Base-by-base conservation (phyloP, 176 grass and related monocot species). In the Canna indica region DNA sequence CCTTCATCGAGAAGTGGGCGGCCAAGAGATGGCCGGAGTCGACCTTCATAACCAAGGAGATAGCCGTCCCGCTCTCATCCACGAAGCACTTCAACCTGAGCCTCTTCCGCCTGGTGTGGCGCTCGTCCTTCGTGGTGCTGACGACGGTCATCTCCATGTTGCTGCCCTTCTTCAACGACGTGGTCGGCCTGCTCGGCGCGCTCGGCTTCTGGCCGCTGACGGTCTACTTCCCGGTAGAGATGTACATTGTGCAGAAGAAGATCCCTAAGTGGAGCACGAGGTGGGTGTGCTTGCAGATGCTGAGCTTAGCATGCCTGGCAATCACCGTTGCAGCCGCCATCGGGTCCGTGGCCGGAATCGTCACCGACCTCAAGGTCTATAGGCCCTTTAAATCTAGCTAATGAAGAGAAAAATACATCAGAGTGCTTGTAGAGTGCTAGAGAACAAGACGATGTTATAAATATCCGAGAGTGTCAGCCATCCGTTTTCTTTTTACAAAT, bases 151-250 rank as follows among this genome's bases (percentile, higher is more conserved):
- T 85, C 25, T 86, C 93, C 74, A 91, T 90, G 86, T 65, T 90
- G 5, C 83, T 96, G 10, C 93, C 93, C 2, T 96, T 96, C 82
- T 96, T 96, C 77, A 90, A 82, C 18, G 83, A 90, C 67, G 77
- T 96, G 0, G 84, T 90, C 1, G 86, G 88, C 0, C 80, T 99
- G 38, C 86, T 99, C 36, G 94, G 93, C 18, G 93, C 93, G 24
- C 47, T 96, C 48, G 83, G 84, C 0, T 99, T 99, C 85, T 99
- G 94, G 94, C 94, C 94, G 17, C 80, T 93, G 39, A 93, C 89
- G 11, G 89, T 99, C 42, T 93, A 93, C 80, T 99, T 99, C 69
- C 94, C 94, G 7, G 47, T 99, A 18, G 84, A 99, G 72, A 99
- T 99, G 94, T 90, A 97, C 83, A 83, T 97, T 59, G 76, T 32